phyloP scores from a whole-genome alignment of 768 basidiomycete genomes.

The Suillus brevipes region DNA sequence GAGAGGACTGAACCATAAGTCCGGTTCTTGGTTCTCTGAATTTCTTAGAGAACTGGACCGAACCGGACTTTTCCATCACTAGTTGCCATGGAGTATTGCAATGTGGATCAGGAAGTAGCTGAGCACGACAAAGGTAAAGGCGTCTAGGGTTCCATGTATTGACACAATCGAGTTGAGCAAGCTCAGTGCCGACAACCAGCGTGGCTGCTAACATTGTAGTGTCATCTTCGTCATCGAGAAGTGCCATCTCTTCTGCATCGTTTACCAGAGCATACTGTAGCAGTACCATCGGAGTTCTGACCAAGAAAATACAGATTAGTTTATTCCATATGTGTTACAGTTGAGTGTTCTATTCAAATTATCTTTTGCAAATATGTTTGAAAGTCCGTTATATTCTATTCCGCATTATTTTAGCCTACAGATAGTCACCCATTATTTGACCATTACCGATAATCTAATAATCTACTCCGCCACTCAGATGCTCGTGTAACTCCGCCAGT shows the following conservation, averaged over 20 bases:
- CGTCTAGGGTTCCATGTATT: neutral
- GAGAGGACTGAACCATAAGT: too few species aligned
- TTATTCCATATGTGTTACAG: neutral
- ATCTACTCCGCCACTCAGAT: too few species aligned
- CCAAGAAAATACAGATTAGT: too few species aligned
- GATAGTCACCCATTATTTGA: neutral
- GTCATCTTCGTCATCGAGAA: neutral
- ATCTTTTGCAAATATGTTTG: neutral
- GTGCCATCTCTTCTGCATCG: neutral
- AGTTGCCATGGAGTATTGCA: slow-evolving; percentile 37
- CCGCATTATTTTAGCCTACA: neutral
- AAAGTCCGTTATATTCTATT: neutral
- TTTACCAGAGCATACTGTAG: neutral
- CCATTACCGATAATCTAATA: too few species aligned
- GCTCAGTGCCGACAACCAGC: neutral
- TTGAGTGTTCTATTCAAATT: neutral
- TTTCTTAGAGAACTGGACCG: too few species aligned
- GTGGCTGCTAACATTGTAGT: neutral
- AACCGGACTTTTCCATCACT: too few species aligned
- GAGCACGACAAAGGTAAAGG: neutral
- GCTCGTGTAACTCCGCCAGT: too few species aligned
- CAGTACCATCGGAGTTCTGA: too few species aligned
- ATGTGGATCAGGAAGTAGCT: too few species aligned
- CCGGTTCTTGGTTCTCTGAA: too few species aligned
- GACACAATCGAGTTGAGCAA: neutral